A percentile compares a stretch with the other conserved stretches of the same genome.
phyloP scores from a whole-genome alignment of 164 flowering plant genomes.

The Vitis rotundifolia region DNA sequence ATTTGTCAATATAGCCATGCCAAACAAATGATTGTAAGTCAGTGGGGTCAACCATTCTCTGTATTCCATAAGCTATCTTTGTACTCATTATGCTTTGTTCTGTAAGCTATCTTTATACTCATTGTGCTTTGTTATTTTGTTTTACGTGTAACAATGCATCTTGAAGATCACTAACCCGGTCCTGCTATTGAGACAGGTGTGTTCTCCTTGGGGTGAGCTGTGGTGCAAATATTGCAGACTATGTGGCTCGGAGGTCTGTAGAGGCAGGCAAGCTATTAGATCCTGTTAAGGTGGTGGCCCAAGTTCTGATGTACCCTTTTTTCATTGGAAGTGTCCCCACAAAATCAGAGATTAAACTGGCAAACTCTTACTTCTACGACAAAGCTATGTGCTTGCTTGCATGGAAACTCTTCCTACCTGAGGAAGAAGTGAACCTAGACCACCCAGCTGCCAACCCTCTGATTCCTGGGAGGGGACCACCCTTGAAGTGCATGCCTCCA shows the following conservation, averaged over 20 bases:
- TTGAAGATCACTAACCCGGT: no score
- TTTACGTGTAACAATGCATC: no score
- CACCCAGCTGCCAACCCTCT: conserved; percentile 81
- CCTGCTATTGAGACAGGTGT: conserved; percentile 41
- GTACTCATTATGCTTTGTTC: no score
- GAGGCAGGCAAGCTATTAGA: conserved; percentile 63
- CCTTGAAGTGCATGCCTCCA: conserved; percentile 70
- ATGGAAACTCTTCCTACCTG: conserved; percentile 72
- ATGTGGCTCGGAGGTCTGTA: conserved; percentile 62
- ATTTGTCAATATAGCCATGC: no score
- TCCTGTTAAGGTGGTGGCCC: conserved; percentile 79
- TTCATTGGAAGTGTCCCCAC: conserved; percentile 71
- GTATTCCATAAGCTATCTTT: no score
- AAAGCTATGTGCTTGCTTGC: conserved; percentile 68
- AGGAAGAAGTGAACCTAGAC: conserved; percentile 60
- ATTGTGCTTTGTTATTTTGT: no score
- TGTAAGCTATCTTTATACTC: no score
- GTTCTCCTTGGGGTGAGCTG: conserved; percentile 84
- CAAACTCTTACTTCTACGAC: conserved; percentile 79
- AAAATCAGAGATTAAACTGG: conserved; percentile 64
- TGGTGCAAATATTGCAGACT: conserved; percentile 76
- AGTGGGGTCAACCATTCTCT: no score
- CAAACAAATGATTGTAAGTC: no score
- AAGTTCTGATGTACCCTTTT: conserved; percentile 73
- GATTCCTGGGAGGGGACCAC: conserved; percentile 49